Conservation (phyloP, 495 filamentous ascomycete genomes). For the Beverwykella pulmonaria region DNA sequence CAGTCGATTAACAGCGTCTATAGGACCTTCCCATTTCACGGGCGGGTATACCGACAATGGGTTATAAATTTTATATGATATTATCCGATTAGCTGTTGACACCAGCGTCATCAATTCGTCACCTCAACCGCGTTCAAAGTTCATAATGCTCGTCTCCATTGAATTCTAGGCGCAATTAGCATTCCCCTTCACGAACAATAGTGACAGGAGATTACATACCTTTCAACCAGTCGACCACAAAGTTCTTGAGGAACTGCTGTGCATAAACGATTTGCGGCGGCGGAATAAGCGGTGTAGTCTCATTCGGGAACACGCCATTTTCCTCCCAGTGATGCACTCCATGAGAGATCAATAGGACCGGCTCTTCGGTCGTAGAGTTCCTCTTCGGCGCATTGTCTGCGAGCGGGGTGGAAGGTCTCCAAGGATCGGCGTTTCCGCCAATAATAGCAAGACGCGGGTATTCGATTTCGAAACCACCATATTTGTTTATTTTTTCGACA, state of each 20-base stretch:
- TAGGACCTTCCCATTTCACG: too few species aligned
- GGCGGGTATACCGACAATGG: too few species aligned
- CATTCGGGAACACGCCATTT: constrained; percentile 65
- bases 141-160: background rate
- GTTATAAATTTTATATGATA: background rate
- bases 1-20: too few species aligned
- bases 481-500: constrained; percentile 63
- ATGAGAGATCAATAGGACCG: constrained; percentile 63
- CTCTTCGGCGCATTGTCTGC: constrained; percentile 52
- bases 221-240: constrained; percentile 68
- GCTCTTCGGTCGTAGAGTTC: constrained; percentile 58
- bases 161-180: background rate
- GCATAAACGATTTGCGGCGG: constrained; percentile 57
- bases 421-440: constrained; percentile 71
- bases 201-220: constrained; percentile 23
- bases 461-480: constrained; percentile 67
- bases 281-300: constrained; percentile 57
- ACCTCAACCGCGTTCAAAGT: background rate
- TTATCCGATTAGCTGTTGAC: too few species aligned
- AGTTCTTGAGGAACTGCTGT: constrained; percentile 58
- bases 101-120: background rate
- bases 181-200: background rate
- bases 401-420: constrained; percentile 67
- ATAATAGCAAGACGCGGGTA: constrained; percentile 68
- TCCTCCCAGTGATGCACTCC: constrained; percentile 75